Evolutionary conservation across 176 grass and related monocot genomes (phyloP).

Genomic region (Rhynchospora breviuscula): DNA sequence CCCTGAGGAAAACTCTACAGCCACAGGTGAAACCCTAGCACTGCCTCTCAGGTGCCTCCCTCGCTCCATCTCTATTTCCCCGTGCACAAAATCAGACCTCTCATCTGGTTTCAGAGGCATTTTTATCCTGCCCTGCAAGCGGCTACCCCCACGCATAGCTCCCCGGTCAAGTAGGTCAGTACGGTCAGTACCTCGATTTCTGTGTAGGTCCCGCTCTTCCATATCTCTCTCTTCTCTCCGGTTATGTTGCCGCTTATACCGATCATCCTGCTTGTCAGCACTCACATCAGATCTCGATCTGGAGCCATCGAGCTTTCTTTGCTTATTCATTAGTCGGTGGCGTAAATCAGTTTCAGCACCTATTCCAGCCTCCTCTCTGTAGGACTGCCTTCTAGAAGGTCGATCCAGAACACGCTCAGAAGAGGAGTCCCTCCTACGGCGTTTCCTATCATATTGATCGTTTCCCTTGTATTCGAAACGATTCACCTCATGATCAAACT

Average conservation of each 20-base stretch:
- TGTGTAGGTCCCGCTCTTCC: not conserved
- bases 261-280: slow-evolving; percentile 47
- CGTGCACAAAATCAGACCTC: slow-evolving; percentile 29
- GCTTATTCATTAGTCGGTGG: slow-evolving; percentile 53
- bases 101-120: slow-evolving; percentile 67
- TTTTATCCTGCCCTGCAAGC: slow-evolving; percentile 78
- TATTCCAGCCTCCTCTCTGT: slow-evolving; percentile 24
- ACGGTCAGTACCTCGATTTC: slow-evolving; percentile 22
- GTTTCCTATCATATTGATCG: slow-evolving; percentile 60
- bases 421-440: slow-evolving; percentile 41
- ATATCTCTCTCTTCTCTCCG: slow-evolving; percentile 36
- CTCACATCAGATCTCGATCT: slow-evolving; percentile 29
- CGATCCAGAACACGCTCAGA: slow-evolving; percentile 47
- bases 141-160: slow-evolving; percentile 37
- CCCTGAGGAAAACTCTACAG: slow-evolving; percentile 27
- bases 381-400: slow-evolving; percentile 49
- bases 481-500: slow-evolving; percentile 45
- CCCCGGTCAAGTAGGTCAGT: slow-evolving; percentile 29
- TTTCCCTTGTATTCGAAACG: slow-evolving; percentile 27
- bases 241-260: slow-evolving; percentile 25
- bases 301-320: slow-evolving; percentile 53
- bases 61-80: slow-evolving; percentile 53
- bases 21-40: slow-evolving; percentile 42
- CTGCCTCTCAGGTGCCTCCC: slow-evolving; percentile 35
- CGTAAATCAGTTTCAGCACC: slow-evolving; percentile 56